Base-by-base conservation (phyloP, 176 grass and related monocot species). In the Oryza australiensis region DNA sequence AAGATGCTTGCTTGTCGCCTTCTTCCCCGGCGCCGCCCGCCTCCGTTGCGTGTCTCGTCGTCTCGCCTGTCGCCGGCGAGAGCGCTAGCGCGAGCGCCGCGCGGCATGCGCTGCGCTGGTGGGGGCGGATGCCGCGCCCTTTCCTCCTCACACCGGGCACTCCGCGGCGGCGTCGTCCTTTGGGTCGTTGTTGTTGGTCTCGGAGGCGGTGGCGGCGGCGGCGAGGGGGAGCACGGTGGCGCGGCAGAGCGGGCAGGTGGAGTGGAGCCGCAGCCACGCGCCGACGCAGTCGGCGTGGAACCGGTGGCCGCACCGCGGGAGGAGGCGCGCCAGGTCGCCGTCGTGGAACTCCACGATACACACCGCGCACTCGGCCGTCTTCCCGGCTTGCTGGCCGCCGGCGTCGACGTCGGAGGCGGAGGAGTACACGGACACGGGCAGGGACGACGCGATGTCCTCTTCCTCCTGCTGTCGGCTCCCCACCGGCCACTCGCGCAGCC, bases 191-290 rank as follows among this genome's bases (percentile, higher is more conserved):
- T 22, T 60, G 0, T 60, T 60, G 55, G 55, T 2, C 2, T 9
- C 81, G 80, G 12, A 20, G 27, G 45, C 75, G 12, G 57, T 3
- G 2, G 18, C 33, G 12, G 49, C 23, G 48, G 16, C 16, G 16
- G 16, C 16, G 18, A 18, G 49, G 2, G 3, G 68, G 77, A 8
- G 73, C 64, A 92, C 81, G 35, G 14, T 9, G 34, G 90, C 76
- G n/a, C 90, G 90, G 87, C 93, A 94, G 26, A 94, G 88, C 22
- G 90, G 93, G 82, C 93, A 94, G 22, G 79, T 92, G 55, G 87
- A 64, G 72, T 94, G 89, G 16, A 82, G 80, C 1, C 24, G 77
- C 12, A 92, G 80, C 93, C 87, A 94, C 7, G 32, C 73, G 78
- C 72, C 90, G 0, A 94, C 74, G 63, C 93, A 94, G 26, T 82